Percentiles rank a stretch among this genome's conserved stretches.
Evolutionary conservation across 305 asterid genomes (phyloP).

Genomic region (Withania somnifera): DNA sequence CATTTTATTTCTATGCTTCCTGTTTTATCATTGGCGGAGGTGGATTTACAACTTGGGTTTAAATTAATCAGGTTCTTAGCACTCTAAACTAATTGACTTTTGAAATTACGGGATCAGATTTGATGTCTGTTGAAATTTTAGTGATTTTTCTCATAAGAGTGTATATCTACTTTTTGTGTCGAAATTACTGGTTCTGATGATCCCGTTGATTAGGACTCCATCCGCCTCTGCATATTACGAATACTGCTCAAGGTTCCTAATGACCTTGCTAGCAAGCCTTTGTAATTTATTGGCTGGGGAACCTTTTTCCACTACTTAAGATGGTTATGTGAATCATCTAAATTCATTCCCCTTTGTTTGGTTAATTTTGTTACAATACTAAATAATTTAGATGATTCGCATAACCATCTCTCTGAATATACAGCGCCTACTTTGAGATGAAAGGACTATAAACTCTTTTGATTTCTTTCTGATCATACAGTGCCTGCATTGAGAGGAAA

Average conservation of each 20-base stretch:
- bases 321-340: too few species aligned
- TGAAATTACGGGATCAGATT: not conserved
- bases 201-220: not conserved
- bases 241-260: not conserved
- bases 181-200: not conserved
- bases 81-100: not conserved
- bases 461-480: conserved; percentile 58
- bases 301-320: too few species aligned
- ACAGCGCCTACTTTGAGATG: conserved; percentile 92
- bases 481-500: conserved; percentile 99
- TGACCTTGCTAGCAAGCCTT: not conserved
- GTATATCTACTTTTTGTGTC: not conserved
- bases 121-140: not conserved
- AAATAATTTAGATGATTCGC: too few species aligned
- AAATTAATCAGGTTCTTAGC: not conserved
- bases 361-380: too few species aligned
- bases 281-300: not conserved
- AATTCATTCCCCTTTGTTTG: too few species aligned
- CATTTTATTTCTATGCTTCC: not conserved
- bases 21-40: not conserved
- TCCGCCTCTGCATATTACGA: not conserved
- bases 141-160: not conserved
- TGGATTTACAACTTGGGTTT: not conserved
- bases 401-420: conserved; percentile 58
- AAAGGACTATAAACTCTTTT: conserved; percentile 38